phyloP scores from a whole-genome alignment of 1,284 basidiomycete genomes.

The Ceratobasidium sp. region DNA sequence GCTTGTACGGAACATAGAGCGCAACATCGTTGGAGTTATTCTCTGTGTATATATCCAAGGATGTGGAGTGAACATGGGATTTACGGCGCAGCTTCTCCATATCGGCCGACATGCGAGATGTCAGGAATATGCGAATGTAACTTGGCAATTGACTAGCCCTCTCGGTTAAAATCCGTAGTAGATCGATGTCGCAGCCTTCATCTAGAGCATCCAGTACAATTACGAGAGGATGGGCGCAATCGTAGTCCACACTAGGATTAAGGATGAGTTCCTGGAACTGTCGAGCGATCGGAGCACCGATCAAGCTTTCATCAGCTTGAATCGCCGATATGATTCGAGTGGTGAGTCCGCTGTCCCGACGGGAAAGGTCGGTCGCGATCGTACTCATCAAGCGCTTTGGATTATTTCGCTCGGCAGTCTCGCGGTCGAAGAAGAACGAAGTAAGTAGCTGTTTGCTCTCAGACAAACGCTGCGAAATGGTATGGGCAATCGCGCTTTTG shows the following conservation, averaged over 20 bases:
- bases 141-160: not conserved
- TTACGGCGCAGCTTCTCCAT: not conserved
- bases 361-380: not conserved
- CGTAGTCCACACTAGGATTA: not conserved
- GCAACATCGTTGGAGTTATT: constrained; percentile 5
- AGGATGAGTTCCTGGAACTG: constrained; percentile 6
- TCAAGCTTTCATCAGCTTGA: not conserved
- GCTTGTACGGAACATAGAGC: not conserved
- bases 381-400: not conserved
- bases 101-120: constrained; percentile 4
- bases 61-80: not conserved
- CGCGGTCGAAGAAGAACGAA: constrained; percentile 37
- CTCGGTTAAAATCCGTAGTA: not conserved
- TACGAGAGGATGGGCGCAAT: not conserved
- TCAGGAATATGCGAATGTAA: constrained; percentile 4
- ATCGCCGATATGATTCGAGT: not conserved
- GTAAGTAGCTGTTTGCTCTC: constrained; percentile 38
- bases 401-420: constrained; percentile 9
- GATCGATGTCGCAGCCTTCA: constrained; percentile 1
- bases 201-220: constrained; percentile 17
- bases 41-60: not conserved
- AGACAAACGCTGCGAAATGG: constrained; percentile 41
- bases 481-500: constrained; percentile 44
- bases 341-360: not conserved
- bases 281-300: not conserved